A percentile compares a stretch with the other conserved stretches of the same genome.
phyloP scores from a whole-genome alignment of 306 rosid species.

The Cicer yamashitae region DNA sequence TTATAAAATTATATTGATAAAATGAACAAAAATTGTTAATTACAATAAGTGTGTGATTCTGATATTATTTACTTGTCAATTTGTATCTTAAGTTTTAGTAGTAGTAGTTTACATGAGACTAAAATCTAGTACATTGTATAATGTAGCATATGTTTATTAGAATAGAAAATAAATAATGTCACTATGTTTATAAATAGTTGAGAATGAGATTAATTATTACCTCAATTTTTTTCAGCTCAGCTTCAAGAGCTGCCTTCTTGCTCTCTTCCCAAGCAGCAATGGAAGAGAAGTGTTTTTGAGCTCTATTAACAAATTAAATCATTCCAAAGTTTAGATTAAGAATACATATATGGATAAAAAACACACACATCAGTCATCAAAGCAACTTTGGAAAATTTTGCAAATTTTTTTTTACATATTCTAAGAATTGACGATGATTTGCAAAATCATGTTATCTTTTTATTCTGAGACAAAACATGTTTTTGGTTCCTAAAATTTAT shows the following conservation, averaged over 20 bases:
- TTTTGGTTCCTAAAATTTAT: too few species aligned
- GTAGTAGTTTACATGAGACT: too few species aligned
- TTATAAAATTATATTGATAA: too few species aligned
- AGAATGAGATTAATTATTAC: conserved; percentile 48
- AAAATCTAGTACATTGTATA: too few species aligned
- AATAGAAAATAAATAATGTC: neutral
- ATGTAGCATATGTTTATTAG: too few species aligned
- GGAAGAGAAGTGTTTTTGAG: conserved; percentile 60
- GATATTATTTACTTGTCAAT: neutral
- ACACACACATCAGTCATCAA: neutral
- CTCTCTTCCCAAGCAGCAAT: conserved; percentile 77
- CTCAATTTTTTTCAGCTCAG: conserved; percentile 69
- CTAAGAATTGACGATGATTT: neutral
- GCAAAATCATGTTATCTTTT: neutral
- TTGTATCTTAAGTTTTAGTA: neutral
- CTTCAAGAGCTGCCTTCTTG: conserved; percentile 68
- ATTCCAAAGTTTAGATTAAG: conserved; percentile 10
- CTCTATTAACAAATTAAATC: conserved; percentile 59
- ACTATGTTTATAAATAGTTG: neutral
- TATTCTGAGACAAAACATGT: neutral
- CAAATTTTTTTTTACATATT: neutral
- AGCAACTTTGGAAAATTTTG: neutral
- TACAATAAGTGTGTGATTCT: too few species aligned
- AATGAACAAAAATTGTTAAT: too few species aligned
- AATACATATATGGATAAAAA: neutral